Base-by-base conservation (phyloP, 2,329 filamentous ascomycete species). In the Xylaria sp. region DNA sequence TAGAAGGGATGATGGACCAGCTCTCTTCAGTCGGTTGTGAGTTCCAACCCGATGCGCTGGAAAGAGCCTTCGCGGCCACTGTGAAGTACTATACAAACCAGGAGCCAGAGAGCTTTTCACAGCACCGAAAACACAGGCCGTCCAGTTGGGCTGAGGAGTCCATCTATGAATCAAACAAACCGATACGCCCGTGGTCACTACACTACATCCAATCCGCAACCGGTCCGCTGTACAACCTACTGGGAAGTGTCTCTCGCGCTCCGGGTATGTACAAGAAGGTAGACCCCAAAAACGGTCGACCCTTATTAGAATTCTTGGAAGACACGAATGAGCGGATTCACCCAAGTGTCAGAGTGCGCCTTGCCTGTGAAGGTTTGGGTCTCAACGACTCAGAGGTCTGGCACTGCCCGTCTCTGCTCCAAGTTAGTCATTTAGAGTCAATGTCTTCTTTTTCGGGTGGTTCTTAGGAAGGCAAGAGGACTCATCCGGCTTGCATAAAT, bases 281-380 rank as follows among this genome's bases (percentile, higher is more conserved):
- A 17, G 78, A 85, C 60, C 78, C 81, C 1, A 75, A 78, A 51
- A 81, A 79, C 1, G 79, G 81, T 9, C 73, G 72, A 13, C 72
- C 75, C 36, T 76, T 77, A 45, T 69, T 73, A 1, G 75, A 76
- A 9, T 85, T 81, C 64, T 80, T 88, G 29, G 73, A 81, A 58
- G 80, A 84, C 66, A 88, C 86, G 10, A 85, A 87, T 70, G 86
- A 88, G 74, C 81, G 83, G 9, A 81, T 87, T 38, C 86, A 88
- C 73, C 82, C 82, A 67, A 85, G 83, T 1, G 86, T 86, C 1
- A 81, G 86, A 1, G 79, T 86, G n/a, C 81, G 85, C 3, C 79
- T 87, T 15, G 82, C 83, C 1, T 83, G 83, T 66, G 73, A 81
- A 57, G 86, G 85, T 1, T 79, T 85, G 2, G 84, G 81, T 0